Conservation (phyloP, 768 basidiomycete genomes). For the Mycena vulgaris region DNA sequence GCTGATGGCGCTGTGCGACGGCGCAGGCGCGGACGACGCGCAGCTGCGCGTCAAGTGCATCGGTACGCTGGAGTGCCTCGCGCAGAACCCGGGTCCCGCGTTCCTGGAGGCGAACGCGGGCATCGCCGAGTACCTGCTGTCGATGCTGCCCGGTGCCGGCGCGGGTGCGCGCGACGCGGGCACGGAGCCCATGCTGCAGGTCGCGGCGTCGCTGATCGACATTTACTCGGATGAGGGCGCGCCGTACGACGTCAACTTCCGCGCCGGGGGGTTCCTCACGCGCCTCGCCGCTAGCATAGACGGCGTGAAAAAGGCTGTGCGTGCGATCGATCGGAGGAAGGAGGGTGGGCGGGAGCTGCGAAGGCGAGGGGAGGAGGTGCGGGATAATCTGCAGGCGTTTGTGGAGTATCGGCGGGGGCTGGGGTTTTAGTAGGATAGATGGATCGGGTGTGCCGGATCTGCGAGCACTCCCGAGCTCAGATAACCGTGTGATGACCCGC, state of each 20-base stretch:
- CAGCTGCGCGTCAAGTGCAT: conserved; percentile 82
- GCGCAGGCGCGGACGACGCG: conserved; percentile 69
- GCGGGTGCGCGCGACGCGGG: conserved; percentile 57
- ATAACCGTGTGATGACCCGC: too few species aligned
- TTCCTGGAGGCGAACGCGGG: conserved; percentile 81
- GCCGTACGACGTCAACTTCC: conserved; percentile 88
- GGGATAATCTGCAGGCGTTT: conserved; percentile 84
- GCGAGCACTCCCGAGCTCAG: too few species aligned
- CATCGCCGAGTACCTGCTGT: conserved; percentile 78
- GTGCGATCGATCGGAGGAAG: conserved; percentile 76
- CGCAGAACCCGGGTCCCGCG: conserved; percentile 66
- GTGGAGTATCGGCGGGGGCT: conserved; percentile 79
- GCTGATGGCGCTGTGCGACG: conserved; percentile 74
- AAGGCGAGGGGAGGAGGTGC: conserved; percentile 80
- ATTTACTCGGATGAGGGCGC: conserved; percentile 92
- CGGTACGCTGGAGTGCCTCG: conserved; percentile 89
- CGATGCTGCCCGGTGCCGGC: conserved; percentile 65
- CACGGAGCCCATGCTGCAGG: conserved; percentile 83
- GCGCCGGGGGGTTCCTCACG: conserved; percentile 69
- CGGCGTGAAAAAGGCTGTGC: conserved; percentile 73
- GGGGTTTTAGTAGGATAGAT: conserved; percentile 58
- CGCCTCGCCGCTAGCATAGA: conserved; percentile 73
- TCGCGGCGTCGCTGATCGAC: conserved; percentile 88
- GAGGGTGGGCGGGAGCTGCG: conserved; percentile 77
- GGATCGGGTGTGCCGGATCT: too few species aligned